phyloP scores from a whole-genome alignment of 2,329 filamentous ascomycete species.

The Penicillium sp. region DNA sequence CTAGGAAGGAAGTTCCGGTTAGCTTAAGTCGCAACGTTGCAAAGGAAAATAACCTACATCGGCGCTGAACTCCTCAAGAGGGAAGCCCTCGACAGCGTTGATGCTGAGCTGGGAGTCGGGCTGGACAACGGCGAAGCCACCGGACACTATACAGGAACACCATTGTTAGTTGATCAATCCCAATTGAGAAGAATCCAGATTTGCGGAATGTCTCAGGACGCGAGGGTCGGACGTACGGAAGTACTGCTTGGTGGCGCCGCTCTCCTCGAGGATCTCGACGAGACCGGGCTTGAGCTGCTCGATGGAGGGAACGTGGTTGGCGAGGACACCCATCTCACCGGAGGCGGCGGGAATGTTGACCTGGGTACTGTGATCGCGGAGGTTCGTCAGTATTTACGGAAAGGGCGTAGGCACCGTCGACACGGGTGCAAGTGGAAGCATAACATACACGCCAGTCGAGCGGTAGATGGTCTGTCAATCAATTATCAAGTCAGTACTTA shows the following conservation, averaged over 20 bases:
- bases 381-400: slow-evolving; percentile 45
- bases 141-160: slow-evolving; percentile 59
- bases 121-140: slow-evolving; percentile 94
- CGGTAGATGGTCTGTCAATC: slow-evolving; percentile 56
- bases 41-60: slow-evolving; percentile 47
- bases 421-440: slow-evolving; percentile 4
- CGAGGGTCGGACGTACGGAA: slow-evolving; percentile 62
- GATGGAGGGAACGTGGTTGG: slow-evolving; percentile 96
- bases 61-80: slow-evolving; percentile 89
- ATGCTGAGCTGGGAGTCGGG: slow-evolving; percentile 91
- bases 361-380: slow-evolving; percentile 67
- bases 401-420: slow-evolving; percentile 10
- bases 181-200: slow-evolving; percentile 1
- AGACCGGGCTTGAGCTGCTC: slow-evolving; percentile 97
- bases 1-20: slow-evolving; percentile 27
- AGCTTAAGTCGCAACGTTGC: neutral
- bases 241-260: slow-evolving; percentile 81
- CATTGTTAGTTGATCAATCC: slow-evolving; percentile 16
- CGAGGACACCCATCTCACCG: slow-evolving; percentile 98
- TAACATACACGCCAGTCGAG: slow-evolving; percentile 60
- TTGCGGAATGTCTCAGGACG: slow-evolving; percentile 3
- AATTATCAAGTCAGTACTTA: slow-evolving; percentile 19
- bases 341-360: slow-evolving; percentile 98
- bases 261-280: slow-evolving; percentile 91
- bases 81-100: slow-evolving; percentile 92